A percentile compares a stretch with the other conserved stretches of the same genome.
phyloP scores from a whole-genome alignment of 768 basidiomycete genomes.

The Ramaria sp. region DNA sequence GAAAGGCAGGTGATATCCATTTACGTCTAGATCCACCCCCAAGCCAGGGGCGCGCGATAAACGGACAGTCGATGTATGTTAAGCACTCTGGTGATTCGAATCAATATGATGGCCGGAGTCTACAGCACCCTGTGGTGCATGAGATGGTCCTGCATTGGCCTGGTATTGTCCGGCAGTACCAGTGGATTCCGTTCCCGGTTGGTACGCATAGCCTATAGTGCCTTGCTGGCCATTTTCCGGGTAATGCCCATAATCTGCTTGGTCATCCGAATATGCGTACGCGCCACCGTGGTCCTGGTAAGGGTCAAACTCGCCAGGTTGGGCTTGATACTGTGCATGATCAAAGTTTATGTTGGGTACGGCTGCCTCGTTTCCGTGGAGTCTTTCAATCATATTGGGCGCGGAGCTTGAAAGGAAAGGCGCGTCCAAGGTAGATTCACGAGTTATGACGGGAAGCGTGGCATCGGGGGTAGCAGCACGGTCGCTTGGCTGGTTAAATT shows the following conservation, averaged over 20 bases:
- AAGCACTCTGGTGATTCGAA: too few relatives aligned
- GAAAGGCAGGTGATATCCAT: too few relatives aligned
- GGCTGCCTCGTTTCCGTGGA: background rate
- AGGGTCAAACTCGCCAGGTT: conserved; percentile 5
- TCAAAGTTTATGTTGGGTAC: background rate
- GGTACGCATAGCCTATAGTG: background rate
- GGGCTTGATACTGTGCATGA: background rate
- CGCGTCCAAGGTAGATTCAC: background rate
- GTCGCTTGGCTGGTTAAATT: background rate
- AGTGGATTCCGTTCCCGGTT: background rate
- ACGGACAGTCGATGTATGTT: too few relatives aligned
- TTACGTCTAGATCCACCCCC: too few relatives aligned
- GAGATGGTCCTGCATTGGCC: background rate
- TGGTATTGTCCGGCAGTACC: background rate
- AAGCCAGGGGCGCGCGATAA: too few relatives aligned
- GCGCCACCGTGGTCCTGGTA: background rate
- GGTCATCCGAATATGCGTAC: conserved; percentile 3
- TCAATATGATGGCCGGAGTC: too few relatives aligned
- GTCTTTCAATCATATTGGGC: background rate
- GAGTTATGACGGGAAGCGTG: background rate
- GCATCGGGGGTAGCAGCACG: conserved; percentile 1
- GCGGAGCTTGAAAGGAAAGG: background rate
- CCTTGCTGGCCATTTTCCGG: conserved; percentile 20
- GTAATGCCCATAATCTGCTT: background rate
- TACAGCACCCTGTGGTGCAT: background rate